phyloP scores from a whole-genome alignment of 371 early-diverging fungal species.

The Syncephalastrum monosporum region DNA sequence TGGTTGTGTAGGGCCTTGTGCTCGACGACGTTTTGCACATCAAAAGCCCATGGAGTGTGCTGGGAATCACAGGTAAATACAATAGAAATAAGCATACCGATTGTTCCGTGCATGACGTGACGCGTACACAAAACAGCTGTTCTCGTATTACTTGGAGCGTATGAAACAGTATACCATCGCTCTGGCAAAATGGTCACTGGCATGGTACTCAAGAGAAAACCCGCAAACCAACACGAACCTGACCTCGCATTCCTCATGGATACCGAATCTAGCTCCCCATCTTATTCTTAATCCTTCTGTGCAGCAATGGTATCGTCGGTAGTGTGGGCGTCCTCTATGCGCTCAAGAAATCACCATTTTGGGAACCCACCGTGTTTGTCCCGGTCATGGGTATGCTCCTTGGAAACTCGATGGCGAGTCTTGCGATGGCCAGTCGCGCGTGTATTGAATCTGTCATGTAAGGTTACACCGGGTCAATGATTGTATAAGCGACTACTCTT shows the following conservation, averaged over 20 bases:
- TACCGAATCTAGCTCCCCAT: constrained; percentile 36
- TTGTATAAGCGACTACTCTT: no score
- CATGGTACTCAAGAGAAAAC: constrained; percentile 2
- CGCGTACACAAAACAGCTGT: neutral
- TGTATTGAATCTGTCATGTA: constrained; percentile 62
- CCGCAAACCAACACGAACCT: neutral
- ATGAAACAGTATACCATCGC: constrained; percentile 14
- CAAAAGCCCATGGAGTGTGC: constrained; percentile 4
- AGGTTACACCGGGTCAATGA: neutral
- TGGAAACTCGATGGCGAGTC: constrained; percentile 83
- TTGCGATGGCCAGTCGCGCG: constrained; percentile 72
- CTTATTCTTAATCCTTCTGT: constrained; percentile 44
- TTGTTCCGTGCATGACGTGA: neutral
- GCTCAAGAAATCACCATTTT: constrained; percentile 71
- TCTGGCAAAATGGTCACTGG: constrained; percentile 3
- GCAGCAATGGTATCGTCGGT: constrained; percentile 46
- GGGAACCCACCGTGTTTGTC: constrained; percentile 75
- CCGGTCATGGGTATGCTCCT: constrained; percentile 88
- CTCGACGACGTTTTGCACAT: constrained; percentile 9
- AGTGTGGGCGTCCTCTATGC: constrained; percentile 62
- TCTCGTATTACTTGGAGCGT: constrained; percentile 12
- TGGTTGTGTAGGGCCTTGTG: constrained; percentile 6
- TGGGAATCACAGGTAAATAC: constrained; percentile 10
- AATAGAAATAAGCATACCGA: neutral
- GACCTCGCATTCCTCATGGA: neutral